A percentile compares a stretch with the other conserved stretches of the same genome.
phyloP scores from a whole-genome alignment of 1,284 basidiomycete species.

The Microbotryum saponariae region DNA sequence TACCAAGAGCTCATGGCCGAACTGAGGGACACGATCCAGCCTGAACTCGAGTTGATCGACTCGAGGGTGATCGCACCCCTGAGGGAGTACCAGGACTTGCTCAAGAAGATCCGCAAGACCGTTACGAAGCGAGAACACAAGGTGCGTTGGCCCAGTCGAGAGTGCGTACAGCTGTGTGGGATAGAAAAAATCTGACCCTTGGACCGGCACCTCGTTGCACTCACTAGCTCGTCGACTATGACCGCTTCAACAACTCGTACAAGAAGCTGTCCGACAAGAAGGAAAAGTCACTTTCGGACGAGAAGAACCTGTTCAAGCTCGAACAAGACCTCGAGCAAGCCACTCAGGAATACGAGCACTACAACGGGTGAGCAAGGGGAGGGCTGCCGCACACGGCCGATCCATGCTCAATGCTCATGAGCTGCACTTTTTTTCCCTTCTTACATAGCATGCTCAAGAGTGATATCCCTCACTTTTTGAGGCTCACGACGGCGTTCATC shows the following conservation, averaged over 20 bases:
- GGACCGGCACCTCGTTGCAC: background rate
- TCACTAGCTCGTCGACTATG: slow-evolving; percentile 75
- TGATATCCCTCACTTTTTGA: slow-evolving; percentile 87
- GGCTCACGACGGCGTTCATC: slow-evolving; percentile 78
- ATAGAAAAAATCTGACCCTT: background rate
- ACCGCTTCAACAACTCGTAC: slow-evolving; percentile 90
- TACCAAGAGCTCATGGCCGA: slow-evolving; percentile 75
- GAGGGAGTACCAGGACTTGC: slow-evolving; percentile 77
- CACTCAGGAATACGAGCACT: slow-evolving; percentile 91
- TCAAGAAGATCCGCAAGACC: slow-evolving; percentile 87
- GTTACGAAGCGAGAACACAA: slow-evolving; percentile 97
- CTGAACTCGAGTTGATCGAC: slow-evolving; percentile 93
- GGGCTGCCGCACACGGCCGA: background rate
- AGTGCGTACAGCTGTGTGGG: background rate
- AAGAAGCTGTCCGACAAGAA: slow-evolving; percentile 96
- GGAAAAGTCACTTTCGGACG: slow-evolving; percentile 83
- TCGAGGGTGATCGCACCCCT: slow-evolving; percentile 73
- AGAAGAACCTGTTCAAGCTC: slow-evolving; percentile 74
- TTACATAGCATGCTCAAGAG: slow-evolving; percentile 61
- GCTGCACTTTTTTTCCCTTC: no score
- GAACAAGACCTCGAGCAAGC: slow-evolving; percentile 98
- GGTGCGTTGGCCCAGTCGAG: slow-evolving; percentile 44
- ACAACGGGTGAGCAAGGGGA: slow-evolving; percentile 55
- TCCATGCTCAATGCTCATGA: no score
- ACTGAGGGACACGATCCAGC: slow-evolving; percentile 60